A percentile compares a stretch with the other conserved stretches of the same genome.
These are phyloP conservation scores for Zygoascus sp. DNA, from an alignment of 1,139 yeast genomes.

Conservation along the genomic window DNA sequence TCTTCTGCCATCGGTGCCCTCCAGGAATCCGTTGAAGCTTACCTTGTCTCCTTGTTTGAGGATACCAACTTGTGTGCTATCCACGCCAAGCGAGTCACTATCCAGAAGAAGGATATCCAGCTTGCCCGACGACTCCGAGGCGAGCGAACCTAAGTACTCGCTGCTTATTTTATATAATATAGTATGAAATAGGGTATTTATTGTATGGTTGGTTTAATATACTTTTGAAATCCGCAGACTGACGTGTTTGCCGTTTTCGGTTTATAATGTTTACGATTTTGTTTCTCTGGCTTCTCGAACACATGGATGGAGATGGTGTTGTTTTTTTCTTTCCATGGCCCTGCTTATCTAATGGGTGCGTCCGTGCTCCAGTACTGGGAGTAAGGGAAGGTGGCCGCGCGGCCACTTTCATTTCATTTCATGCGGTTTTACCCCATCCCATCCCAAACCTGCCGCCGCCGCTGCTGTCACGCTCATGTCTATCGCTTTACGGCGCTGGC, in stretches of 20 bases:
- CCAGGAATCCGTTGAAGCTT: slow-evolving; percentile 98
- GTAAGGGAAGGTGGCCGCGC: no score
- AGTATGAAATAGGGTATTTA: slow-evolving; percentile 14
- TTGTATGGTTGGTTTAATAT: slow-evolving; percentile 6
- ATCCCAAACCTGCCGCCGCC: no score
- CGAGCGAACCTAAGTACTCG: slow-evolving; percentile 39
- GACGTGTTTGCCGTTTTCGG: background rate
- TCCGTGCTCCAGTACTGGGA: no score
- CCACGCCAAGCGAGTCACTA: slow-evolving; percentile 99
- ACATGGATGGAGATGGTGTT: no score
- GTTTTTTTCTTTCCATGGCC: no score
- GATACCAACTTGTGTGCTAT: slow-evolving; percentile 98
- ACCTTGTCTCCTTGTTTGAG: slow-evolving; percentile 84
- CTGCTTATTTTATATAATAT: slow-evolving; percentile 5
- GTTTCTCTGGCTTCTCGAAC: no score
- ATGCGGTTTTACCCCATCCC: no score
- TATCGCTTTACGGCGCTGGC: no score
- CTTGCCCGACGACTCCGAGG: slow-evolving; percentile 99
- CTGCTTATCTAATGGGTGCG: no score
- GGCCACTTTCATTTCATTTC: no score
- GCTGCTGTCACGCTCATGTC: no score
- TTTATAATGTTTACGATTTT: no score
- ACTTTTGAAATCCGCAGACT: background rate
- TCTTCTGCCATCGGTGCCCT: slow-evolving; percentile 98
- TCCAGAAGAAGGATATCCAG: slow-evolving; percentile 98